phyloP scores from a whole-genome alignment of 345 rosid species.

The Draba incana region DNA sequence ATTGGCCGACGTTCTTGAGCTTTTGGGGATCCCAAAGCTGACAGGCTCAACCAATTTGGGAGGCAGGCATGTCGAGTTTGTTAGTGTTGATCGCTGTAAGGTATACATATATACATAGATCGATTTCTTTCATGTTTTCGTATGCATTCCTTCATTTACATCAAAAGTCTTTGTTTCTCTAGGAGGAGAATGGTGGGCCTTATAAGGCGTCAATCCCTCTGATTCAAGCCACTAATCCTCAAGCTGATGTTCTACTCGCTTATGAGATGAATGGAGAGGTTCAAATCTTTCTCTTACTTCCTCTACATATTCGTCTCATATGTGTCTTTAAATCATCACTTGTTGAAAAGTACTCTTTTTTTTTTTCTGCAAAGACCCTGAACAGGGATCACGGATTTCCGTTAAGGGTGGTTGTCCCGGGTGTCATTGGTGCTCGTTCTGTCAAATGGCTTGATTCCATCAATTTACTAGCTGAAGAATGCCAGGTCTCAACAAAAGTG shows the following conservation, averaged over 20 bases:
- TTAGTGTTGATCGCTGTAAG: constrained; percentile 95
- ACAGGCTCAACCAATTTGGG: constrained; percentile 58
- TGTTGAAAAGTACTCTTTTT: constrained; percentile 6
- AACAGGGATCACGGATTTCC: constrained; percentile 97
- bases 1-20: constrained; percentile 84
- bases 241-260: constrained; percentile 93
- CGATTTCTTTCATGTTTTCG: background rate
- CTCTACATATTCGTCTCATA: background rate
- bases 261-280: constrained; percentile 99
- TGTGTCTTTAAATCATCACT: background rate
- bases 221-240: constrained; percentile 81
- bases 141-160: constrained; percentile 20
- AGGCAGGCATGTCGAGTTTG: constrained; percentile 92
- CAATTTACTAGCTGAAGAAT: constrained; percentile 75
- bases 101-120: constrained; percentile 38
- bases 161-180: constrained; percentile 17
- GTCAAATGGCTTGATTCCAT: constrained; percentile 97
- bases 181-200: constrained; percentile 99
- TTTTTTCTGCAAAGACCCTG: constrained; percentile 55
- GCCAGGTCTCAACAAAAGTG: constrained; percentile 59
- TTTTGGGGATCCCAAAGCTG: constrained; percentile 72
- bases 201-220: constrained; percentile 95
- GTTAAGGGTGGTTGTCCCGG: constrained; percentile 86
- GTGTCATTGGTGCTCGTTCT: constrained; percentile 97
- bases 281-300: background rate